Base-by-base conservation (phyloP, 805 yeast genomes). In the Zygosaccharomyces bailii region DNA sequence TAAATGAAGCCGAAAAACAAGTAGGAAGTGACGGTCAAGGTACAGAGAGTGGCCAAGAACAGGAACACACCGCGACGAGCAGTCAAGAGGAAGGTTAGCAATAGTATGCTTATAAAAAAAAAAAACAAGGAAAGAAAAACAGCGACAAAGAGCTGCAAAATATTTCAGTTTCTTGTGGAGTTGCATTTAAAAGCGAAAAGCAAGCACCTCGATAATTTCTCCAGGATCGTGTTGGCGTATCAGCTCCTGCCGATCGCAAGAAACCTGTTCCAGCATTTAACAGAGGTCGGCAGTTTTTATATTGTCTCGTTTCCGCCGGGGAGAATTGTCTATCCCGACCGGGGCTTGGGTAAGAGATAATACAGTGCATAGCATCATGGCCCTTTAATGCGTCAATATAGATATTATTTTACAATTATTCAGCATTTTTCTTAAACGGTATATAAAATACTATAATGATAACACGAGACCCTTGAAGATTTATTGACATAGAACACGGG, bases 391-490 rank as follows among this genome's bases (percentile, higher is more conserved):
- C 21, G 30, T 37, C 21, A 10, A 30, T 37, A 25, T 37, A 37
- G 32, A 37, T 25, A 25, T 37, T 14, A 37, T 37, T 37, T 32
- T 17, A n/a, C 7, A 25, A 20, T n/a, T n/a, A 37, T 11, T 37
- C 13, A 37, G 40, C 40, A 37, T 37, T 37, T 37, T 17, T 25
- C 14, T 5, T 21, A 21, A 25, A 37, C n/a, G 19, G 18, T 25
- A 17, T 23, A 34, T 24, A 13, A 23, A 19, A 24, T 4, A 17
- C 4, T 13, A n/a, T 25, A 24, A 11, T 11, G 27, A 32, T 27
- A 48, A 49, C 51, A n/a, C 31, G 31, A n/a, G 6, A 5, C 13
- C 13, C 13, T n/a, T n/a, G n/a, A n/a, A n/a, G n/a, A n/a, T n/a
- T n/a, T n/a, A n/a, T n/a, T n/a, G n/a, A n/a, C n/a, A n/a, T n/a